phyloP scores from a whole-genome alignment of 2,329 filamentous ascomycete genomes.

The Byssothecium circinans region DNA sequence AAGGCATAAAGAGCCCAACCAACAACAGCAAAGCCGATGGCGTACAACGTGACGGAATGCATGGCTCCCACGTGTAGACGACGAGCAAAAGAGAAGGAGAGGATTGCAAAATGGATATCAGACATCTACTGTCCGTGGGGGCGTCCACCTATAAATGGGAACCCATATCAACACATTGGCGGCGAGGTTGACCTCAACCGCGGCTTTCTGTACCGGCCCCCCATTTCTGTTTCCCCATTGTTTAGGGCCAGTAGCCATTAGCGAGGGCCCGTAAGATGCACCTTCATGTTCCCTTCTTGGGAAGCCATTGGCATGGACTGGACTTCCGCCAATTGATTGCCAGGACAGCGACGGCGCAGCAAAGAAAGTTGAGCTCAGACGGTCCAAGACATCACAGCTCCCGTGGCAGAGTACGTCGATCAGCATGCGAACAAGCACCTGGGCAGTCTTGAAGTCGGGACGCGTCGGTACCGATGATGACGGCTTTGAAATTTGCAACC shows the following conservation, averaged over 20 bases:
- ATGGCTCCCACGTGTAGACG: constrained; percentile 23
- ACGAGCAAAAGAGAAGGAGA: neutral
- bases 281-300: neutral
- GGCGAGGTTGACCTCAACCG: neutral
- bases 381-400: neutral
- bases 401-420: neutral
- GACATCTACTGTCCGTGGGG: constrained; percentile 1
- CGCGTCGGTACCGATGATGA: constrained; percentile 20
- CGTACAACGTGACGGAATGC: constrained; percentile 47
- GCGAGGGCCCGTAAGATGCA: neutral
- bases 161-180: neutral
- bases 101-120: neutral
- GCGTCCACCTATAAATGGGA: constrained; percentile 4
- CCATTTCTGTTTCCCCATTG: neutral
- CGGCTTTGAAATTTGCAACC: neutral
- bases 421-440: constrained; percentile 1
- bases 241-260: neutral
- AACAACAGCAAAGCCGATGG: constrained; percentile 40
- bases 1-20: constrained; percentile 42
- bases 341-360: neutral
- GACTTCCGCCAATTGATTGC: neutral
- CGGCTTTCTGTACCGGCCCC: neutral
- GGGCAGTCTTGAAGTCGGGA: neutral
- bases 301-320: neutral
- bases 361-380: neutral